Evolutionary conservation across 2,329 filamentous ascomycete species (phyloP).

Genomic region (Pseudocercospora musae): DNA sequence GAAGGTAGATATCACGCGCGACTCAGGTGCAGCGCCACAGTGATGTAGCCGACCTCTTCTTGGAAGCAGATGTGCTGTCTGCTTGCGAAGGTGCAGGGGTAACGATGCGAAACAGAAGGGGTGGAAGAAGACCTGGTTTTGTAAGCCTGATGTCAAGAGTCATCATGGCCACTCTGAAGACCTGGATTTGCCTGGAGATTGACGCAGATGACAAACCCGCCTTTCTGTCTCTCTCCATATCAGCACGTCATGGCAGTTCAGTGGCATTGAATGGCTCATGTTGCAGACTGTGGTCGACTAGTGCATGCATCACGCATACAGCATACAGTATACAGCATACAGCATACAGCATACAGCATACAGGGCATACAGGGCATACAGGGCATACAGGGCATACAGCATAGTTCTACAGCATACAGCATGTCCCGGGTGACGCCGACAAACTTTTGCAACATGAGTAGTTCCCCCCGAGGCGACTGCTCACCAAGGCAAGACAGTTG

Average conservation of each 20-base stretch:
- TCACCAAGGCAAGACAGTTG: too few species aligned
- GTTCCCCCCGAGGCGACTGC: too few species aligned
- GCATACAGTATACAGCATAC: too few species aligned
- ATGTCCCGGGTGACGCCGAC: not conserved
- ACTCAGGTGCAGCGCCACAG: not conserved
- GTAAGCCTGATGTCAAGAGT: not conserved
- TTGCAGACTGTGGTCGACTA: not conserved
- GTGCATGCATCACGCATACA: too few species aligned
- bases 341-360: too few species aligned
- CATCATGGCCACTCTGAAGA: not conserved
- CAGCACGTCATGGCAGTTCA: not conserved
- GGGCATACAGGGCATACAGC: too few species aligned
- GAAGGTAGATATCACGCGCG: not conserved
- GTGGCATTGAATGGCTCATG: not conserved
- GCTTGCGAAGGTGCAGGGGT: not conserved
- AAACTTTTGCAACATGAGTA: not conserved
- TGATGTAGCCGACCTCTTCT: not conserved
- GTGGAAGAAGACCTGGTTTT: not conserved
- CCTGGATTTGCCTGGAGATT: not conserved
- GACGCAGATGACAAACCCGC: constrained; percentile 1
- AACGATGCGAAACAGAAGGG: not conserved
- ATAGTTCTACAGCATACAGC: too few species aligned
- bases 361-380: too few species aligned
- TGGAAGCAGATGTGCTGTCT: constrained; percentile 1
- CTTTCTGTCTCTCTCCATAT: not conserved